Conservation (phyloP, 352 stramenopile species). For the Phytophthora pistaciae region DNA sequence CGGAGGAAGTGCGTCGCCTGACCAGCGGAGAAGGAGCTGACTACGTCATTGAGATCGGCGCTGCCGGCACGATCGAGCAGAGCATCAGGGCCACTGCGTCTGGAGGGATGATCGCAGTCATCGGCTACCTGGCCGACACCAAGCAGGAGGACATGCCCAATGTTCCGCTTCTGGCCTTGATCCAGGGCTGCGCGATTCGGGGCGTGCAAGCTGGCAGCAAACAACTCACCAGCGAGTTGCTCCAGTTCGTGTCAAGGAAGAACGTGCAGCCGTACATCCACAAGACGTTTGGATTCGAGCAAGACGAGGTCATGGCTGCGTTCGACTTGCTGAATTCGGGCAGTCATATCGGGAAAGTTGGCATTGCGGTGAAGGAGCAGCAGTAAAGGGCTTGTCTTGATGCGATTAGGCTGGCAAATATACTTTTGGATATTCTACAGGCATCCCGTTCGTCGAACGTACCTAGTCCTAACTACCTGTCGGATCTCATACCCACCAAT, state of each 20-base stretch:
- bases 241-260: conserved; percentile 28
- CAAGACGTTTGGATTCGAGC: conserved; percentile 34
- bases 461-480: no score
- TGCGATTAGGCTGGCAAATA: no score
- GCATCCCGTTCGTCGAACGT: no score
- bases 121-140: conserved; percentile 37
- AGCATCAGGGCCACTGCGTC: conserved; percentile 37
- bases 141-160: conserved; percentile 45
- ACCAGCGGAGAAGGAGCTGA: conserved; percentile 36
- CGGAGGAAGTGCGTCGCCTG: conserved; percentile 28
- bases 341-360: conserved; percentile 38
- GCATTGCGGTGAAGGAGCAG: conserved; percentile 20
- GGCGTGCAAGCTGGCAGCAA: conserved; percentile 28
- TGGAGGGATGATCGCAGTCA: conserved; percentile 38
- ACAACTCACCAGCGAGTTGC: conserved; percentile 27
- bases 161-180: conserved; percentile 27
- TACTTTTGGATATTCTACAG: no score
- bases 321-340: conserved; percentile 25
- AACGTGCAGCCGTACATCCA: conserved; percentile 33
- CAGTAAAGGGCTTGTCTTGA: background rate
- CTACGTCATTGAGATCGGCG: conserved; percentile 47
- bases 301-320: conserved; percentile 17
- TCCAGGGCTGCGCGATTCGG: conserved; percentile 34
- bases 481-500: no score
- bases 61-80: conserved; percentile 43